These are phyloP conservation scores for Henckelia pumila DNA, from an alignment of 257 asterid genomes.

Conservation along the genomic window DNA sequence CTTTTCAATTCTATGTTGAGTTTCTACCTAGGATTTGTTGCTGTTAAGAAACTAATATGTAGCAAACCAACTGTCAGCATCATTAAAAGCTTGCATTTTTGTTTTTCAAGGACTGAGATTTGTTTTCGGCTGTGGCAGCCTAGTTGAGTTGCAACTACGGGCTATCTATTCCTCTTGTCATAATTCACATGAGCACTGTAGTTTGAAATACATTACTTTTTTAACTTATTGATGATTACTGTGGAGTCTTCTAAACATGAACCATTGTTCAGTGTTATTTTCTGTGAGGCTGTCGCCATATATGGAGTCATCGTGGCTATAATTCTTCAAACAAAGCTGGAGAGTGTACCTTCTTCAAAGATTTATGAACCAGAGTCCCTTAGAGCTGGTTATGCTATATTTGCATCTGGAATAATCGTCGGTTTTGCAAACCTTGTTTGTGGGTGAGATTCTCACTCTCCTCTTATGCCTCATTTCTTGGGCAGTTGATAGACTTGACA, in stretches of 20 bases:
- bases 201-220: background rate
- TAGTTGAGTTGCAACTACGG: background rate
- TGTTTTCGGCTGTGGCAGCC: background rate
- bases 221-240: background rate
- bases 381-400: slow-evolving; percentile 97
- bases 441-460: slow-evolving; percentile 55
- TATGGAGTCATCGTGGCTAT: slow-evolving; percentile 99
- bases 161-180: background rate
- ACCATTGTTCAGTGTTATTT: slow-evolving; percentile 66
- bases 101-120: background rate
- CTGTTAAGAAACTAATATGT: background rate
- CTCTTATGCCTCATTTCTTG: background rate
- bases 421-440: slow-evolving; percentile 98
- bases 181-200: background rate
- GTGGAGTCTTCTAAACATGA: slow-evolving; percentile 19
- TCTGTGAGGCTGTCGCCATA: slow-evolving; percentile 98
- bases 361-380: slow-evolving; percentile 83
- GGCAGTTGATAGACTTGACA: background rate
- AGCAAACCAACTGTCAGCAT: background rate
- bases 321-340: slow-evolving; percentile 97
- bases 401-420: slow-evolving; percentile 95
- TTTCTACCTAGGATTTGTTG: background rate
- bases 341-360: slow-evolving; percentile 73
- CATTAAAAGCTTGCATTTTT: background rate
- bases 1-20: background rate